Evolutionary conservation across 257 asterid genomes (phyloP), one percentile per base, ranked within the genome.

Genomic region (Solanum chmielewskii): DNA sequence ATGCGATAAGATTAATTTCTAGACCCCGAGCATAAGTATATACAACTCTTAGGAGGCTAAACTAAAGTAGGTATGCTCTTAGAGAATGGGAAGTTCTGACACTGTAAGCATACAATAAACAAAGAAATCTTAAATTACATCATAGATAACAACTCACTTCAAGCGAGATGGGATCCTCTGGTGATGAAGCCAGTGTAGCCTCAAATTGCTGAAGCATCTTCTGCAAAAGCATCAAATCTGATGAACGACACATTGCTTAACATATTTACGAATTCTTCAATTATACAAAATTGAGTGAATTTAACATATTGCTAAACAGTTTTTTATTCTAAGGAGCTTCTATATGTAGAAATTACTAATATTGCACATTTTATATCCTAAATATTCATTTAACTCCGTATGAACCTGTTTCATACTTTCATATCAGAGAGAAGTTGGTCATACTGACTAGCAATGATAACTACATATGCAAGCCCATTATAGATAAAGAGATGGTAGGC

Each of bases 121-220:
- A 33, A 90, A 86, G 74, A 42, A 47, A 81, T 39, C 70, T 77
- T 47, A 75, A 56, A 77, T 18, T 20, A 77, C 52, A 86, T 77
- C 49, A 86, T 82, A 89, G 86, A 81, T 41, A 27, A 62, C 18
- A 44, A 91, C 98, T 96, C 92, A 95, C 99, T 92, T 95, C 99
- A 88, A 97, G 95, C 49, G 99, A 96, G 86, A 87, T 86, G 80
- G 96, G 88, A 91, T 97, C 98, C 87, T 93, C 98, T 49, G 95
- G 96, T 59, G 93, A 90, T 84, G 85, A 86, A 31, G 84, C 91
- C 88, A 95, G 97, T 87, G 93, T 91, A 88, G 90, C 94, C 91
- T 97, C 96, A 86, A 94, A 94, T 86, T 93, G 94, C 92, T 89
- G 91, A 90, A 97, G 94, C 92, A 92, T 90, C 90, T 91, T 91